phyloP scores from a whole-genome alignment of 208 protist species.

The Trypanosoma congolense region DNA sequence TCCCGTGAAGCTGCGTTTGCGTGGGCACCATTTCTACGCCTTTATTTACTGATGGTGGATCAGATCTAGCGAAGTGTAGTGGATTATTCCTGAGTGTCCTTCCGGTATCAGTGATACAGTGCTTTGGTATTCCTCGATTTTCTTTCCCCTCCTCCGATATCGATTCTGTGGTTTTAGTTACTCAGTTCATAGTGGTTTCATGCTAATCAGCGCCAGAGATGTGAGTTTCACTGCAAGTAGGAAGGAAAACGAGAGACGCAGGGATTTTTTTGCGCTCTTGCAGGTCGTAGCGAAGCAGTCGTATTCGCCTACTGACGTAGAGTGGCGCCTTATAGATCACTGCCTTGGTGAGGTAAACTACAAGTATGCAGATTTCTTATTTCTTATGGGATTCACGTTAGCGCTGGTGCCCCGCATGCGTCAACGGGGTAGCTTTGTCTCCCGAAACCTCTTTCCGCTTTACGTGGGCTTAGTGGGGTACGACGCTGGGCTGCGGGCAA shows the following conservation, averaged over 20 bases:
- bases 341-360: slow-evolving; percentile 82
- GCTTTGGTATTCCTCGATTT: neutral
- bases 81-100: too few relatives aligned
- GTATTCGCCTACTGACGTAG: slow-evolving; percentile 36
- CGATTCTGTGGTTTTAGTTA: neutral
- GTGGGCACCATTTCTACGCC: too few relatives aligned
- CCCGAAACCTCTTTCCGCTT: slow-evolving; percentile 43
- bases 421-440: slow-evolving; percentile 25
- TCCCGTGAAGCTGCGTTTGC: too few relatives aligned
- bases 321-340: slow-evolving; percentile 59
- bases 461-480: slow-evolving; percentile 71
- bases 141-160: neutral
- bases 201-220: slow-evolving; percentile 28
- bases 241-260: slow-evolving; percentile 41
- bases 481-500: slow-evolving; percentile 47
- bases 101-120: too few relatives aligned
- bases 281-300: slow-evolving; percentile 22
- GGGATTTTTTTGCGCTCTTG: slow-evolving; percentile 61
- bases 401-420: slow-evolving; percentile 35
- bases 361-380: slow-evolving; percentile 67
- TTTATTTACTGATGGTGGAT: too few relatives aligned
- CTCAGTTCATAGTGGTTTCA: slow-evolving; percentile 11
- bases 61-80: too few relatives aligned
- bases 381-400: slow-evolving; percentile 53
- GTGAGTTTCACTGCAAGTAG: slow-evolving; percentile 33